Evolutionary conservation across 257 asterid species (phyloP), one percentile per base, ranked within the genome.

Genomic region (Henckelia pumila): DNA sequence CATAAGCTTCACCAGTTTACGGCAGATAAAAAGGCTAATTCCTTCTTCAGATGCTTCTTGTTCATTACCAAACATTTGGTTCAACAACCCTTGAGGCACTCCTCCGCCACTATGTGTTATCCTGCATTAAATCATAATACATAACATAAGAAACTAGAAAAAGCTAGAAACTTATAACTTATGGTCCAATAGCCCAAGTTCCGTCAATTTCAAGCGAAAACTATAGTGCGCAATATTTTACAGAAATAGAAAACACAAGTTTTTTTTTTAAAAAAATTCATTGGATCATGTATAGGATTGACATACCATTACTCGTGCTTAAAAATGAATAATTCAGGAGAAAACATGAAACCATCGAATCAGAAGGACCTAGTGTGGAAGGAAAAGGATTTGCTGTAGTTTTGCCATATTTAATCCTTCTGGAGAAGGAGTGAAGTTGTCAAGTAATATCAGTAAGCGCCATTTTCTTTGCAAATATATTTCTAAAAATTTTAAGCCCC

Each of bases 1-100:
- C 99, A 94, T 94, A 21, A 88, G 92, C 84, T 88, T 94, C 84
- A 91, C 91, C 69, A 94, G 79, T 66, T 94, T 94, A 64, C 96
- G 64, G 77, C 96, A 82, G 71, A 91, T 79, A 10, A 94, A 86
- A 3, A 94, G 86, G 81, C 96, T 86, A 56, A 94, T 91, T 8
- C 96, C 97, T 4, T 94, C 99, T 64, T 88, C 99, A 1, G 87
- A 81, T 4, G 83, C 72, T 2, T 85, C 92, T 21, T 29, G 69
- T 20, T 75, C 83, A 24, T 76, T 86, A 0, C 95, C 96, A 17
- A 90, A 94, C 96, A 94, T 94, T 63, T 87, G 82, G 82, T 73
- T 78, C 67, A 94, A 57, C 78, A 94, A 21, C 24, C 82, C 89
- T 61, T 91, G 96, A 0, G 97, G 83, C 57, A 94, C 88, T 62